A percentile compares a stretch with the other conserved stretches of the same genome.
These are phyloP conservation scores for Cladophialophora exuberans DNA, from an alignment of 2,329 filamentous ascomycete species.

Conservation along the genomic window DNA sequence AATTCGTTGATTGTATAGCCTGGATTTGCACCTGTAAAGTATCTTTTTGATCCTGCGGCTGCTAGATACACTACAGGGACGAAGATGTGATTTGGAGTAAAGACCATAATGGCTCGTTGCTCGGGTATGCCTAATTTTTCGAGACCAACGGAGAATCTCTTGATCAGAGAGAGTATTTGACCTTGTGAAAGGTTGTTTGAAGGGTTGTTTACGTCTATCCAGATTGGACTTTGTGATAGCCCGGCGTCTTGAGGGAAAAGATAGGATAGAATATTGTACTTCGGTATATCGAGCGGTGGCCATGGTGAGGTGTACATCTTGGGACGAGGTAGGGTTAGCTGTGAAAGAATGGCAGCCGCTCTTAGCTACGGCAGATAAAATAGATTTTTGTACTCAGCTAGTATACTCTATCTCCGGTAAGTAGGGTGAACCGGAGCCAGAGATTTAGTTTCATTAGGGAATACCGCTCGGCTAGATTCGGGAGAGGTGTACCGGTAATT, in stretches of 20 bases:
- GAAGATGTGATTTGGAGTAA: slow-evolving; percentile 70
- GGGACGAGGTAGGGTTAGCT: no score
- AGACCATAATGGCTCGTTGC: slow-evolving; percentile 70
- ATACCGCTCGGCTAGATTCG: no score
- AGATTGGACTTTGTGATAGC: slow-evolving; percentile 40
- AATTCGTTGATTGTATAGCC: slow-evolving; percentile 56
- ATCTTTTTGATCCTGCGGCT: slow-evolving; percentile 52
- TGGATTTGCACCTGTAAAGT: slow-evolving; percentile 58
- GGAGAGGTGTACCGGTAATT: no score
- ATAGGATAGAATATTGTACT: slow-evolving; percentile 49
- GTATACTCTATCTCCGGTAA: no score
- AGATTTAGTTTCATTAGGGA: no score
- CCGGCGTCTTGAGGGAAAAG: slow-evolving; percentile 48
- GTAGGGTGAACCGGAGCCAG: no score
- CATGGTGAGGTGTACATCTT: slow-evolving; percentile 36
- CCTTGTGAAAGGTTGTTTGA: slow-evolving; percentile 62
- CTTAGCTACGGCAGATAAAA: no score
- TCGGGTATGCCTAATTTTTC: slow-evolving; percentile 61
- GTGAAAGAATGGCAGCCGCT: no score
- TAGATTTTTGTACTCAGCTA: no score
- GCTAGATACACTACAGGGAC: slow-evolving; percentile 55
- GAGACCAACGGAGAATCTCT: slow-evolving; percentile 70
- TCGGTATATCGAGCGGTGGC: slow-evolving; percentile 38
- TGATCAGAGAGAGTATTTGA: slow-evolving; percentile 65
- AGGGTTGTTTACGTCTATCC: slow-evolving; percentile 65